phyloP scores from a whole-genome alignment of 2,329 filamentous ascomycete genomes.

The Bipolaris zeicola region DNA sequence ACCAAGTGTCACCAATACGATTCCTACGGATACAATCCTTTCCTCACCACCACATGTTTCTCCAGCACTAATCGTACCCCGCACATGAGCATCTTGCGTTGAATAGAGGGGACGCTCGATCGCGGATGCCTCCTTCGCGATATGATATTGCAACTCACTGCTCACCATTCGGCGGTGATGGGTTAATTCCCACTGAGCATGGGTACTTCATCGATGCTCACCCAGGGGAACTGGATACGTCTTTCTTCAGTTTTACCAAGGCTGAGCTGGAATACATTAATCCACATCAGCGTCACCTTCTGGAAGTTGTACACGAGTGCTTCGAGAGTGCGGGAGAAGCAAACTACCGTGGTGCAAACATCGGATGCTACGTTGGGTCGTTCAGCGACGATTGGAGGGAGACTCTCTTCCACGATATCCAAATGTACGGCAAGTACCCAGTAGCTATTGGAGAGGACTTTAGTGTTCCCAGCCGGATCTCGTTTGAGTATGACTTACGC shows the following conservation, averaged over 20 bases:
- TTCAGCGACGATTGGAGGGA: constrained; percentile 30
- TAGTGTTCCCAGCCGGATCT: constrained; percentile 19
- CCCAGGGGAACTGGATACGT: constrained; percentile 17
- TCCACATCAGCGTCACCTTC: constrained; percentile 32
- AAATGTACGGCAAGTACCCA: neutral
- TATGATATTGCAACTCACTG: no score
- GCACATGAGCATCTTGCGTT: no score
- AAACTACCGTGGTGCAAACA: constrained; percentile 28
- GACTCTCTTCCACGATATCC: neutral
- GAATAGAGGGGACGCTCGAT: no score
- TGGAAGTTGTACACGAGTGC: constrained; percentile 39
- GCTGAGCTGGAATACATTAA: constrained; percentile 23
- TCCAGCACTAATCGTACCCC: no score
- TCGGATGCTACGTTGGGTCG: constrained; percentile 19
- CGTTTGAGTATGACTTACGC: constrained; percentile 24
- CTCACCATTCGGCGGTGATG: no score
- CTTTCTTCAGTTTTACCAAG: constrained; percentile 22
- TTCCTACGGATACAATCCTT: no score
- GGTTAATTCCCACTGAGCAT: neutral
- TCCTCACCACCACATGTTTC: no score
- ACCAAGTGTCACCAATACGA: no score
- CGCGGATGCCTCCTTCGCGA: no score
- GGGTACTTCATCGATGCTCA: neutral
- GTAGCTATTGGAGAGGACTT: neutral
- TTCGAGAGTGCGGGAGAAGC: constrained; percentile 43